phyloP scores from a whole-genome alignment of 768 basidiomycete genomes.

The Leccinum uliginosum region DNA sequence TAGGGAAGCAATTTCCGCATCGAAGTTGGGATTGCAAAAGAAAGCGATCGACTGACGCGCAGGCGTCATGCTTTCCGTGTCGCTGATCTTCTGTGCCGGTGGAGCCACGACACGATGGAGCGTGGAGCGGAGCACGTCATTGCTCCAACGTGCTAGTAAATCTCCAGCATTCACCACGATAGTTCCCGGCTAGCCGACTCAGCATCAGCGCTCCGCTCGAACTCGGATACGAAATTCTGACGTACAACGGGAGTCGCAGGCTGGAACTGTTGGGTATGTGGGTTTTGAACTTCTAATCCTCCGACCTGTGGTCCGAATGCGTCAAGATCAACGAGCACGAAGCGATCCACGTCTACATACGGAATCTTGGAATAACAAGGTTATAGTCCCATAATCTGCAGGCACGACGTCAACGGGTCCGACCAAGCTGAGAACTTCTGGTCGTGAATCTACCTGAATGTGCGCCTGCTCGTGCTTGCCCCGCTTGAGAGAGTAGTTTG shows the following conservation, averaged over 20 bases:
- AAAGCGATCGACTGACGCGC: constrained; percentile 78
- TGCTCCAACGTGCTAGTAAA: constrained; percentile 78
- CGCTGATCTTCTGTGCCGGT: constrained; percentile 43
- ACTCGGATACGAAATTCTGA: constrained; percentile 3
- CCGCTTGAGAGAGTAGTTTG: constrained; percentile 50
- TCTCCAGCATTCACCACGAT: constrained; percentile 84
- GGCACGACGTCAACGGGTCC: not conserved
- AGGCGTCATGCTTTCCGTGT: constrained; percentile 54
- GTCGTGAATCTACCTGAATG: constrained; percentile 54
- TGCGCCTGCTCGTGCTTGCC: constrained; percentile 77
- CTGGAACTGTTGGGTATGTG: constrained; percentile 66
- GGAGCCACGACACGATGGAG: constrained; percentile 82
- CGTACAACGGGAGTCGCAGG: constrained; percentile 75
- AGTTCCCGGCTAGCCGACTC: constrained; percentile 56
- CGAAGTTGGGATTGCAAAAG: constrained; percentile 82
- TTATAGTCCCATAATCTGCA: constrained; percentile 79
- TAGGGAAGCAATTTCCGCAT: constrained; percentile 62
- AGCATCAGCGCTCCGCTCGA: constrained; percentile 1
- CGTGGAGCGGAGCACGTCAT: constrained; percentile 73
- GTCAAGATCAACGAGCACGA: not conserved
- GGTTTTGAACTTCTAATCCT: constrained; percentile 78
- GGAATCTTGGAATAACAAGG: constrained; percentile 75
- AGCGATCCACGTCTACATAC: constrained; percentile 30
- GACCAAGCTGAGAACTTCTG: not conserved
- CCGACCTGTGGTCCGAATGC: constrained; percentile 48